Evolutionary conservation across 1,284 basidiomycete species (phyloP).

Genomic region (Pascua guehoae): DNA sequence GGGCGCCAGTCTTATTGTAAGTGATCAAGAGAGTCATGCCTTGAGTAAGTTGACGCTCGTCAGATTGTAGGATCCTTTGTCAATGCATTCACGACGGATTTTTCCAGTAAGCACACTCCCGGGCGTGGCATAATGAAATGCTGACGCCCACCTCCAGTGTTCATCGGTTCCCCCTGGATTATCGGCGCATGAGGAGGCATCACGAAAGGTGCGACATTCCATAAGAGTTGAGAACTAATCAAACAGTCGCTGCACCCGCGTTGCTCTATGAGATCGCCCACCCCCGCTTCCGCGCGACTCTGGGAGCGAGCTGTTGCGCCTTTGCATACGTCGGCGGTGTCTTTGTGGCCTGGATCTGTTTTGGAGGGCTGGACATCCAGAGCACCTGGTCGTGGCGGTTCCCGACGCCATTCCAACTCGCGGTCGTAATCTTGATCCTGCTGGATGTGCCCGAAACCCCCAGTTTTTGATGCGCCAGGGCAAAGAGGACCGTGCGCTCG

Average conservation of each 20-base stretch:
- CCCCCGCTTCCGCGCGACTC: conserved; percentile 18
- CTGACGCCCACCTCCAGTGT: conserved; percentile 6
- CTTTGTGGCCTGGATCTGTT: conserved; percentile 22
- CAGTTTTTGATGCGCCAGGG: conserved; percentile 15
- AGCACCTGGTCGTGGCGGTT: conserved; percentile 25
- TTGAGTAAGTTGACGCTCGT: conserved; percentile 2
- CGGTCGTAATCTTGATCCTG: conserved; percentile 7
- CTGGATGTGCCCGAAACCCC: conserved; percentile 9
- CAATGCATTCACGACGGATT: conserved; percentile 17
- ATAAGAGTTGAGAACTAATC: too few relatives aligned
- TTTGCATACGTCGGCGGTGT: conserved; percentile 27
- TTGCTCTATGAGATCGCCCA: conserved; percentile 28
- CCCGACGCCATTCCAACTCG: conserved; percentile 14
- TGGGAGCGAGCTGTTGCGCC: conserved; percentile 20
- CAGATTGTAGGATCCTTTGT: conserved; percentile 17
- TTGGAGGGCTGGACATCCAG: conserved; percentile 25
- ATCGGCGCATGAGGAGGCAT: conserved; percentile 30
- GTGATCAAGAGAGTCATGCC: background rate
- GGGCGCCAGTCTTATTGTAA: conserved; percentile 24
- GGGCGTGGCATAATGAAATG: too few relatives aligned
- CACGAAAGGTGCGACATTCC: conserved; percentile 11
- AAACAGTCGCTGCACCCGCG: conserved; percentile 15
- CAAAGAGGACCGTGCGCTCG: conserved; percentile 6
- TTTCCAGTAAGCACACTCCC: background rate
- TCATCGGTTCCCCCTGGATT: conserved; percentile 24